These are phyloP conservation scores for Cladosporium sp. DNA, from an alignment of 2,329 filamentous ascomycete genomes.

Conservation along the genomic window DNA sequence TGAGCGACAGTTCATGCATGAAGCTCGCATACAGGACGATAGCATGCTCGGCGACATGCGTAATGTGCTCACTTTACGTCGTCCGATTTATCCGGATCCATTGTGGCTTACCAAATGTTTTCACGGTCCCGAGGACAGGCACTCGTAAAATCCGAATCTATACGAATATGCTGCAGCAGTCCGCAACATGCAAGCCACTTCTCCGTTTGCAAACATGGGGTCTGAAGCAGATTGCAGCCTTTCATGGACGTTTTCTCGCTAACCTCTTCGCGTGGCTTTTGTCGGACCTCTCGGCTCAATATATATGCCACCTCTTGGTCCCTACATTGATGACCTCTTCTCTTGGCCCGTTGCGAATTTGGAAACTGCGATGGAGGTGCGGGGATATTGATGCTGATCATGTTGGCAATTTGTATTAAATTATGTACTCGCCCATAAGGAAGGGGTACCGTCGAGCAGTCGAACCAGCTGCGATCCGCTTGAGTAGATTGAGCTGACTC, in stretches of 20 bases:
- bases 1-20: neutral
- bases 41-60: neutral
- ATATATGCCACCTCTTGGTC: neutral
- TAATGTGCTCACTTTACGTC: neutral
- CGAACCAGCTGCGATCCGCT: too few relatives aligned
- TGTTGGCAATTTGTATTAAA: neutral
- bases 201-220: neutral
- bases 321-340: neutral
- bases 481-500: too few relatives aligned
- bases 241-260: neutral
- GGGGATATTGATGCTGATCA: neutral
- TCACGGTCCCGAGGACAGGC: neutral
- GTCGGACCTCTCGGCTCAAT: neutral
- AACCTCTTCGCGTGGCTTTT: neutral
- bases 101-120: neutral
- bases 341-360: neutral
- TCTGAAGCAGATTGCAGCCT: neutral
- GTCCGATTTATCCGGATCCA: constrained; percentile 5
- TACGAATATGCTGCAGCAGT: neutral
- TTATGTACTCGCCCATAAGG: neutral
- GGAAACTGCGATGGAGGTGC: neutral
- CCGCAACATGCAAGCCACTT: too few relatives aligned
- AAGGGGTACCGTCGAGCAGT: too few relatives aligned
- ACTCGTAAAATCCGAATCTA: neutral
- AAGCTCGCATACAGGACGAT: neutral